Percentiles rank a stretch among this genome's conserved stretches.
These are phyloP conservation scores for Suillus luteus DNA, from an alignment of 768 basidiomycete genomes.

Conservation along the genomic window DNA sequence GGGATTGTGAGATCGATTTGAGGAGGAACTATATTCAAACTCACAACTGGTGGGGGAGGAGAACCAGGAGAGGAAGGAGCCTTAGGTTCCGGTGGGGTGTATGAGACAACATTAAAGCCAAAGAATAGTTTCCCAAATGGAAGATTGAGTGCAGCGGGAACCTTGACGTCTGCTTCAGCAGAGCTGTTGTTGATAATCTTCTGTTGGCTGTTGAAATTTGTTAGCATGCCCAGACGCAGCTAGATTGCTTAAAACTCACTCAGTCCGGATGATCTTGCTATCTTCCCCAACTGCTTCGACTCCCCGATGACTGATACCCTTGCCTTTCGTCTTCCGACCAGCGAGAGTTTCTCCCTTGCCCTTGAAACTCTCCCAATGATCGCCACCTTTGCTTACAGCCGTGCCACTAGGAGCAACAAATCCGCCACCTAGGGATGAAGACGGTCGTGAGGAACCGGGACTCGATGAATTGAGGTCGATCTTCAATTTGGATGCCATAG, in stretches of 20 bases:
- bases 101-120: conserved; percentile 82
- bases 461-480: conserved; percentile 89
- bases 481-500: conserved; percentile 97
- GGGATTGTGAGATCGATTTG: neutral
- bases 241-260: conserved; percentile 55
- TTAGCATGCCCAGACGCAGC: conserved; percentile 15
- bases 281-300: conserved; percentile 75
- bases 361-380: conserved; percentile 94
- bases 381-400: conserved; percentile 72
- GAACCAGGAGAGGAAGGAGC: conserved; percentile 32
- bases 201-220: conserved; percentile 58
- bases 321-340: conserved; percentile 94
- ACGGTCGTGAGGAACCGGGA: conserved; percentile 83
- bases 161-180: conserved; percentile 72
- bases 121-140: conserved; percentile 97
- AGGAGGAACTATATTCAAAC: conserved; percentile 14
- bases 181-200: conserved; percentile 82
- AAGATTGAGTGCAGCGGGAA: conserved; percentile 86
- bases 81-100: conserved; percentile 50
- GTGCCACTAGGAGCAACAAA: conserved; percentile 54
- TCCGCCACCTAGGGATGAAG: conserved; percentile 69
- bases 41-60: conserved; percentile 32
- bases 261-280: conserved; percentile 89
- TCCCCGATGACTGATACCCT: conserved; percentile 83
- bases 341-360: conserved; percentile 90